A percentile compares a stretch with the other conserved stretches of the same genome.
phyloP scores from a whole-genome alignment of 345 rosid species.

The Cardiospermum halicacabum region DNA sequence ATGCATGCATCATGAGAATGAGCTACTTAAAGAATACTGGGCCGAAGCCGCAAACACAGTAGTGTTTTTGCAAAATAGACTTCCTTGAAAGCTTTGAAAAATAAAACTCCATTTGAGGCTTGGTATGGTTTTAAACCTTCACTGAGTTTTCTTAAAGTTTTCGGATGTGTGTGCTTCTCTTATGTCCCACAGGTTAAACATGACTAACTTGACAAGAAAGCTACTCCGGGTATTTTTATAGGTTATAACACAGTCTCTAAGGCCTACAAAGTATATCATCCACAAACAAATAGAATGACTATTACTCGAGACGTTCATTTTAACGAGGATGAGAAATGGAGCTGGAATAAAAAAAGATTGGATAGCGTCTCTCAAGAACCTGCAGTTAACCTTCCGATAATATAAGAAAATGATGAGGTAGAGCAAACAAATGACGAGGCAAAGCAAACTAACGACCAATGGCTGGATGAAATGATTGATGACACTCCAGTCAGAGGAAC shows the following conservation, averaged over 20 bases:
- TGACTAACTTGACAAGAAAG: neutral
- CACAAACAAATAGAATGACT: neutral
- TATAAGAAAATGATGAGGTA: no score
- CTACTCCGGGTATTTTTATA: neutral
- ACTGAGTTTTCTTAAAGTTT: neutral
- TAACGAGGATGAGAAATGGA: neutral
- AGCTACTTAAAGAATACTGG: neutral
- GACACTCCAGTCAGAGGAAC: no score
- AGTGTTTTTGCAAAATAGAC: neutral
- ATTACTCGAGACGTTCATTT: neutral
- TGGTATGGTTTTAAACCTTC: slow-evolving; percentile 2
- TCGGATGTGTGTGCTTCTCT: neutral
- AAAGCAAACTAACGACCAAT: no score
- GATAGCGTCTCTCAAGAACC: no score
- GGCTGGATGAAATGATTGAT: neutral
- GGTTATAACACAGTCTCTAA: neutral
- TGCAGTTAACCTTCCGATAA: no score
- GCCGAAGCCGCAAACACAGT: neutral
- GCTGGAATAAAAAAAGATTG: neutral
- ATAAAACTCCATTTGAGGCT: neutral
- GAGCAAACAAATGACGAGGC: neutral
- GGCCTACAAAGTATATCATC: neutral
- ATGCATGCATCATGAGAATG: slow-evolving; percentile 4
- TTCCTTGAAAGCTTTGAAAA: neutral
- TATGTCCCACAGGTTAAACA: neutral